phyloP scores from a whole-genome alignment of 176 grass and related monocot species.

The Saccharum officinarum region DNA sequence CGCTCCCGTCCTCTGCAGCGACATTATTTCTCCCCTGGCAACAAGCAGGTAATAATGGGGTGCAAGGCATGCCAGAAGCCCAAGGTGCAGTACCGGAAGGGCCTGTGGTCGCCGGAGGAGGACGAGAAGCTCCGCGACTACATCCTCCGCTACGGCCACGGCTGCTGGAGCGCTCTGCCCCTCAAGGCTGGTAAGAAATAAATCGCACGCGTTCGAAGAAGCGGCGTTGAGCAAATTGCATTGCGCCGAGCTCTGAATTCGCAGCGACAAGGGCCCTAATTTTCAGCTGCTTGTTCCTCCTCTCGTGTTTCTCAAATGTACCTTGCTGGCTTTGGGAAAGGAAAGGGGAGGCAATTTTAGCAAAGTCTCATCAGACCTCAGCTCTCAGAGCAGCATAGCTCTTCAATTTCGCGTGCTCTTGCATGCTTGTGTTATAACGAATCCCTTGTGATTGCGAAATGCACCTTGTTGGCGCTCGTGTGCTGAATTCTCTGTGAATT shows the following conservation, averaged over 20 bases:
- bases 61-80: conserved; percentile 89
- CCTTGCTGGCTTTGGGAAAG: background rate
- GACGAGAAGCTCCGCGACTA: conserved; percentile 76
- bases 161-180: conserved; percentile 84
- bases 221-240: background rate
- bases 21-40: too few relatives aligned
- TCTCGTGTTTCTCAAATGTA: conserved; percentile 25
- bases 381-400: background rate
- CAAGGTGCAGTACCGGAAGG: conserved; percentile 74
- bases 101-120: conserved; percentile 96
- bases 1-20: too few relatives aligned
- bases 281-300: background rate
- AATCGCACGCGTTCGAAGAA: background rate
- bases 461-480: conserved; percentile 9
- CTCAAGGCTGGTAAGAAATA: conserved; percentile 69
- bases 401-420: background rate
- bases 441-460: conserved; percentile 30
- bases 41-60: conserved; percentile 36
- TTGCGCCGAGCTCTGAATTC: background rate
- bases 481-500: conserved; percentile 24
- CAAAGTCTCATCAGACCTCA: background rate
- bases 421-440: background rate
- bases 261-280: background rate
- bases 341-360: background rate
- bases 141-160: conserved; percentile 81